Evolutionary conservation across 1,284 basidiomycete species (phyloP).

Genomic region (Leccinum pallidistipes): DNA sequence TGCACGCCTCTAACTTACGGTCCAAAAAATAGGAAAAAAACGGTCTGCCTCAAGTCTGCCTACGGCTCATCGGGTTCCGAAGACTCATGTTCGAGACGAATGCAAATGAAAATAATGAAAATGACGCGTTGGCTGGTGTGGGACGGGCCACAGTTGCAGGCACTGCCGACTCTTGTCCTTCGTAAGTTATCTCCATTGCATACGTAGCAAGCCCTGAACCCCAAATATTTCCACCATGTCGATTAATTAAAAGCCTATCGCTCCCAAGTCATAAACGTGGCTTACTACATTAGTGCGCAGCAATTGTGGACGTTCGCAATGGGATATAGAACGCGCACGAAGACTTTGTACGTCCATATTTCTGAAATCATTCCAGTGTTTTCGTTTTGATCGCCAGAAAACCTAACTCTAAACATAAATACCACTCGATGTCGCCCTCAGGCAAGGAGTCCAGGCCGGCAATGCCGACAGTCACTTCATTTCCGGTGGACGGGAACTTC

Average conservation of each 20-base stretch:
- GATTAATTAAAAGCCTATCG: neutral
- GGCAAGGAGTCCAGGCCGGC: neutral
- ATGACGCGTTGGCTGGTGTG: neutral
- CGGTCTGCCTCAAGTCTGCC: neutral
- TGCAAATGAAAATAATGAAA: neutral
- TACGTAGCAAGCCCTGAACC: neutral
- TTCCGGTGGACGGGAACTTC: neutral
- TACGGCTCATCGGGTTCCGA: neutral
- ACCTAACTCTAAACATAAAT: no score
- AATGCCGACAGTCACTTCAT: neutral
- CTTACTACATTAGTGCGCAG: neutral
- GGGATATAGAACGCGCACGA: no score
- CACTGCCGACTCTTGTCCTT: neutral
- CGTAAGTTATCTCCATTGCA: no score
- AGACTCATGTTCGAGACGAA: neutral
- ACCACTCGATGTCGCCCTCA: no score
- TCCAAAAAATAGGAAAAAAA: neutral
- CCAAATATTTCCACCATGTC: neutral
- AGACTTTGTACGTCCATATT: neutral
- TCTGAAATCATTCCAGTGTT: neutral
- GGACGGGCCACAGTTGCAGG: neutral
- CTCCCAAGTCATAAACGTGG: neutral
- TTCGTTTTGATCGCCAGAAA: neutral
- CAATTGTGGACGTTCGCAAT: neutral
- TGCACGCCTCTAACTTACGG: no score